A percentile compares a stretch with the other conserved stretches of the same genome.
Conservation (phyloP, 2,329 filamentous ascomycete species). For the Fusarium torreyae region DNA sequence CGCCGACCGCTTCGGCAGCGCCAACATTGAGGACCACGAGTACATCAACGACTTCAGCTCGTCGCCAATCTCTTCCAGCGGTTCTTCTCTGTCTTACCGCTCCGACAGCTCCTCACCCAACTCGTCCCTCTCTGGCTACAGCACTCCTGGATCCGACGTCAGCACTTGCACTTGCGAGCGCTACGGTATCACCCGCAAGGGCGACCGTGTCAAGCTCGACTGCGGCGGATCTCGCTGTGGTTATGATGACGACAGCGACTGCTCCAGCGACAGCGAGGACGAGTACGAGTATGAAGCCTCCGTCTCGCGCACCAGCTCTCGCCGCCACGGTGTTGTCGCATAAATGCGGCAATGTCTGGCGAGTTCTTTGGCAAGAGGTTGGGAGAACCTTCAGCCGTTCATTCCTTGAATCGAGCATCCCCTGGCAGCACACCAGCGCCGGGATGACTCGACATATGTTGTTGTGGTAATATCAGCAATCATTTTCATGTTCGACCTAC, state of each 20-base stretch:
- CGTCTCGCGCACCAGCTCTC: constrained; percentile 65
- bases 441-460: constrained; percentile 50
- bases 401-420: constrained; percentile 53
- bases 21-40: constrained; percentile 71
- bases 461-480: constrained; percentile 53
- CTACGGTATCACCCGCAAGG: constrained; percentile 95
- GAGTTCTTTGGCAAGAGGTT: constrained; percentile 41
- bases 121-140: constrained; percentile 83
- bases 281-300: constrained; percentile 63
- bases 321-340: constrained; percentile 75
- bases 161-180: constrained; percentile 92
- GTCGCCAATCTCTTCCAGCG: constrained; percentile 76
- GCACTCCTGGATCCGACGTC: constrained; percentile 82
- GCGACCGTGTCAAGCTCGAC: constrained; percentile 95
- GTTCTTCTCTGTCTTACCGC: constrained; percentile 79
- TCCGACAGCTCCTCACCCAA: constrained; percentile 82
- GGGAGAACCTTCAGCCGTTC: constrained; percentile 54
- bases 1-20: constrained; percentile 78
- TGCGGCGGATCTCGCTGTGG: constrained; percentile 92
- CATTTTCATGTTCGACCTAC: constrained; percentile 48
- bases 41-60: constrained; percentile 68
- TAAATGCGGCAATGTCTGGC: constrained; percentile 43
- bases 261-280: constrained; percentile 78
- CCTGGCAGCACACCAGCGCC: constrained; percentile 49
- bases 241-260: constrained; percentile 79